phyloP scores from a whole-genome alignment of 306 rosid genomes.

The Canavalia gladiata region DNA sequence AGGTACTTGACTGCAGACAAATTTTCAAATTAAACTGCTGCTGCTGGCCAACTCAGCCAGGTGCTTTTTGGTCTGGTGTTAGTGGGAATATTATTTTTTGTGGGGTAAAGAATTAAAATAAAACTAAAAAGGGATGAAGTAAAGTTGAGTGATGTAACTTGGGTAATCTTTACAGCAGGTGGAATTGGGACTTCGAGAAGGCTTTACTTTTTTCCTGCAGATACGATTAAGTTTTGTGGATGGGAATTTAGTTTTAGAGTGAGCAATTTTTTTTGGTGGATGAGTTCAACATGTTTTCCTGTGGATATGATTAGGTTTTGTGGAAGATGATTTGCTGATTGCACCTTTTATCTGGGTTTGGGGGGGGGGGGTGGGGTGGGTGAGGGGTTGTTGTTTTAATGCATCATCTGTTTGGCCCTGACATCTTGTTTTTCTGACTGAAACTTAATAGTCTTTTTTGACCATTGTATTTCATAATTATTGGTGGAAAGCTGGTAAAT shows the following conservation, averaged over 20 bases:
- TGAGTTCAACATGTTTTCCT: slow-evolving; percentile 17
- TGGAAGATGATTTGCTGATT: not conserved
- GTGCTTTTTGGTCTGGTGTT: slow-evolving; percentile 55
- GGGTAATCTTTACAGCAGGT: not conserved
- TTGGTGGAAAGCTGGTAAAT: slow-evolving; percentile 22
- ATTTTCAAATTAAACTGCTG: slow-evolving; percentile 56
- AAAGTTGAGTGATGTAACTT: slow-evolving; percentile 26
- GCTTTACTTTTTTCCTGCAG: slow-evolving; percentile 32
- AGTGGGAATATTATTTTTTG: slow-evolving; percentile 27
- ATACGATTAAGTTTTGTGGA: slow-evolving; percentile 32
- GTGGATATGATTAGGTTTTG: too few relatives aligned
- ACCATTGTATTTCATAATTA: slow-evolving; percentile 35
- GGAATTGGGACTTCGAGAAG: slow-evolving; percentile 22
- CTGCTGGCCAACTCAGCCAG: slow-evolving; percentile 64
- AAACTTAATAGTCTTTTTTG: slow-evolving; percentile 33
- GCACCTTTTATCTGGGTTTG: not conserved
- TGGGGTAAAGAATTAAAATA: not conserved
- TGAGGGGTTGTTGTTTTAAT: not conserved
- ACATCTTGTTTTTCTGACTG: not conserved
- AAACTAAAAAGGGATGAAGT: slow-evolving; percentile 30
- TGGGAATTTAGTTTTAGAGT: not conserved
- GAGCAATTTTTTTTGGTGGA: too few relatives aligned
- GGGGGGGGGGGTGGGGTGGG: too few relatives aligned
- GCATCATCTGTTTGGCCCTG: slow-evolving; percentile 3
- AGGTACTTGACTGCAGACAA: slow-evolving; percentile 68